Conservation (phyloP, 805 yeast genomes). For the Candida hungchunana region DNA sequence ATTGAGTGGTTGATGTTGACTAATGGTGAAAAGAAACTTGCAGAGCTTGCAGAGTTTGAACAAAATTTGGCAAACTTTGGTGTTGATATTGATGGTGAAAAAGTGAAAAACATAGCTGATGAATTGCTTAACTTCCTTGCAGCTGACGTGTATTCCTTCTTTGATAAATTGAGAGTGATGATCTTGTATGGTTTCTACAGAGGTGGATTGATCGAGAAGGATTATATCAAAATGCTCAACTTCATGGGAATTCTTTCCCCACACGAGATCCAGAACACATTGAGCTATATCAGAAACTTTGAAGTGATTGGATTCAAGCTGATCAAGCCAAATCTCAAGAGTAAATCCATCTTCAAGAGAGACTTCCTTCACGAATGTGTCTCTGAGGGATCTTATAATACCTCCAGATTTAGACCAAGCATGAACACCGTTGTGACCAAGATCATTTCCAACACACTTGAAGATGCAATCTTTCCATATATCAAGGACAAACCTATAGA, state of each 20-base stretch:
- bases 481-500: conserved; percentile 68
- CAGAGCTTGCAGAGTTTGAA: conserved; percentile 79
- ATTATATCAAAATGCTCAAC: conserved; percentile 62
- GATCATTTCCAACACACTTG: conserved; percentile 48
- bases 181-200: conserved; percentile 73
- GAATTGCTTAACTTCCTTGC: conserved; percentile 53
- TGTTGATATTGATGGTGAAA: conserved; percentile 59
- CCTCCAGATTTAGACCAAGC: conserved; percentile 73
- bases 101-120: conserved; percentile 55
- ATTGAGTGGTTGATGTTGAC: conserved; percentile 61
- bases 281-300: conserved; percentile 56
- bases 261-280: conserved; percentile 37
- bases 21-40: conserved; percentile 54
- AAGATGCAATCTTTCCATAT: conserved; percentile 63
- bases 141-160: conserved; percentile 43
- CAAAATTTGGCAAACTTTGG: conserved; percentile 78
- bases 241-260: conserved; percentile 43
- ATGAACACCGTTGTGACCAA: conserved; percentile 53
- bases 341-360: conserved; percentile 41
- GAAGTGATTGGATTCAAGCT: conserved; percentile 54
- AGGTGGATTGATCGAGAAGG: conserved; percentile 74
- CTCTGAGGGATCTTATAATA: conserved; percentile 43
- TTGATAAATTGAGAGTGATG: conserved; percentile 72
- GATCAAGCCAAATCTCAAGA: conserved; percentile 37
- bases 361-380: conserved; percentile 51